Base-by-base conservation (phyloP, 441 rosid genomes). In the Gossypium trilobum region DNA sequence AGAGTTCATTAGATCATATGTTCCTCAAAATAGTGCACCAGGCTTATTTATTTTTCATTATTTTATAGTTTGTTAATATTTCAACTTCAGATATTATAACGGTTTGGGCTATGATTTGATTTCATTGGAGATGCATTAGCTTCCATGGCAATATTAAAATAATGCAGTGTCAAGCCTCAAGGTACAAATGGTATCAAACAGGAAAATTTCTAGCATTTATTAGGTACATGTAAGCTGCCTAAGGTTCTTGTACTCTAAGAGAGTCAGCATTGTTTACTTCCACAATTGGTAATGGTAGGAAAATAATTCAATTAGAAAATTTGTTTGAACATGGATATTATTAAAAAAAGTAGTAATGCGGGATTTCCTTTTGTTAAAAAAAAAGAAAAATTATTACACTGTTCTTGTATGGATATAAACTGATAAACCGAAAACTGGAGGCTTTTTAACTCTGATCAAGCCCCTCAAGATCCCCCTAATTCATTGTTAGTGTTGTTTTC, bases 1-100 rank as follows among this genome's bases (percentile, higher is more conserved):
- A 78, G 82, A 50, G 59, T 31, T 60, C 56, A 51, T 19, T 48
- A 5, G 36, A 61, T 72, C 25, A 11, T 39, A 46, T 1, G 39
- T 72, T 46, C 56, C 8, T 72, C 29, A 9, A 29, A 72, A 61
- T 17, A 33, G 2, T 48, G 59, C 68, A 57, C 44, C 14, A 14
- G 44, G 23, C 7, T 56, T 51, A n/a, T 55, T 33, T 22, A 10
- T 14, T n/a, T 31, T 60, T 31, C 42, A n/a, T 29, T 60, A 60
- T 60, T 29, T 68, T 17, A 1, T 16, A 29, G 42, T 44, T 68
- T 50, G 25, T 29, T 51, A 16, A 5, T 51, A 29, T 68, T 27
- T 50, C 44, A 44, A 25, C 39, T 66, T 66, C 56, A 46, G 56
- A 23, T 16, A n/a, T 46, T 66, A 16, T 14, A 67, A 67, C 22